phyloP scores from a whole-genome alignment of 176 grass and related monocot genomes.

The Leersia perrieri region DNA sequence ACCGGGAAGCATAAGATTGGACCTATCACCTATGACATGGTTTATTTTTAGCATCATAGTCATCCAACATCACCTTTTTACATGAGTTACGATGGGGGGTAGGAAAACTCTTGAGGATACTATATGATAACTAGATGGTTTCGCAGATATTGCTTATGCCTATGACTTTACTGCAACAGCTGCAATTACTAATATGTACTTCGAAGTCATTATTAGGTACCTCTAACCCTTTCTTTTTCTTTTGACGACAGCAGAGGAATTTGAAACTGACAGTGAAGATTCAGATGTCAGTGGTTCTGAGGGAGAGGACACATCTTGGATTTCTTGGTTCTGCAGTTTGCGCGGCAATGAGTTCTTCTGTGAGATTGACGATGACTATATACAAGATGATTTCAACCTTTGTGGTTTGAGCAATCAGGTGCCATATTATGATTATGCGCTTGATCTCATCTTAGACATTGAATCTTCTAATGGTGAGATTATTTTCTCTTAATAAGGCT shows the following conservation, averaged over 20 bases:
- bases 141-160: not conserved
- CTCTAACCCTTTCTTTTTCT: conserved; percentile 14
- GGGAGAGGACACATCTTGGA: conserved; percentile 93
- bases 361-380: conserved; percentile 95
- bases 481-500: conserved; percentile 17
- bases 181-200: not conserved
- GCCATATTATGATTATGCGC: conserved; percentile 94
- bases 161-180: not conserved
- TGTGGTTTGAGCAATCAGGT: conserved; percentile 94
- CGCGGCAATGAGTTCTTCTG: conserved; percentile 97
- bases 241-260: conserved; percentile 57
- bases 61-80: not conserved
- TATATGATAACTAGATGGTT: not conserved
- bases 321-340: conserved; percentile 93
- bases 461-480: conserved; percentile 89
- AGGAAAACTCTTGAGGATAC: not conserved
- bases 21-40: not conserved
- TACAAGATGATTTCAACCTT: conserved; percentile 98
- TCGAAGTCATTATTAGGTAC: not conserved
- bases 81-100: not conserved
- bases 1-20: not conserved
- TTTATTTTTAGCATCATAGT: conserved; percentile 3
- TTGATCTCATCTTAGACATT: conserved; percentile 95
- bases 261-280: conserved; percentile 81
- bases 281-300: conserved; percentile 93